Conservation (phyloP, 75 land plant species). For the Azolla pinnata region DNA sequence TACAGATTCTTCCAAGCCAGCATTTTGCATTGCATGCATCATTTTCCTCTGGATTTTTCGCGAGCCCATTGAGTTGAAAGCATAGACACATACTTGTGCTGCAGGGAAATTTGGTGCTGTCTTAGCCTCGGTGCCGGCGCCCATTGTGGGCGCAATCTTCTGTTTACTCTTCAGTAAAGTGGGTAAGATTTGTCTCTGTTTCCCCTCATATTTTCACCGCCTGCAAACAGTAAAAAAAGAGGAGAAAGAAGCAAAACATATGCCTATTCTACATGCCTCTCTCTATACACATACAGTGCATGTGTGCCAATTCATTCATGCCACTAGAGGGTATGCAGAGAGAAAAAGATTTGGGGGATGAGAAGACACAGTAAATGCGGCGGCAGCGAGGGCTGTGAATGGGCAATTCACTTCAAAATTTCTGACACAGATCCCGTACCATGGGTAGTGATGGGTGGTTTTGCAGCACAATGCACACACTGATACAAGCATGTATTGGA, state of each 20-base stretch:
- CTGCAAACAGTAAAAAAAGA: too few species aligned
- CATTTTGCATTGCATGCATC: too few species aligned
- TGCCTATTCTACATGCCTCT: neutral
- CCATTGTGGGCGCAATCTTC: conserved; percentile 60
- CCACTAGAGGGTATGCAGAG: neutral
- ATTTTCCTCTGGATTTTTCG: too few species aligned
- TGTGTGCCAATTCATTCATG: neutral
- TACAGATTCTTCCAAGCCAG: too few species aligned
- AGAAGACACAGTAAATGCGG: too few species aligned
- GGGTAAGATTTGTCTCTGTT: conserved; percentile 33
- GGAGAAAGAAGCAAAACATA: neutral
- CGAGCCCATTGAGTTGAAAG: too few species aligned
- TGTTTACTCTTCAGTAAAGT: conserved; percentile 70
- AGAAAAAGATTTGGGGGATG: too few species aligned
- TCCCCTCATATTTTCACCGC: neutral
- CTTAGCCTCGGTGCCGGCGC: conserved; percentile 78
- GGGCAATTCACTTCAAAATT: too few species aligned
- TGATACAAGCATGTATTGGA: neutral
- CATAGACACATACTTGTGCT: conserved; percentile 1
- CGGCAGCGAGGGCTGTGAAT: too few species aligned
- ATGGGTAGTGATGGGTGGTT: too few species aligned
- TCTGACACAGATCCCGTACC: too few species aligned
- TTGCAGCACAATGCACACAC: too few species aligned
- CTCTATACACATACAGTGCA: neutral
- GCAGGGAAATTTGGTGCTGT: conserved; percentile 94